phyloP scores from a whole-genome alignment of 306 rosid genomes.

The Betula pendula region DNA sequence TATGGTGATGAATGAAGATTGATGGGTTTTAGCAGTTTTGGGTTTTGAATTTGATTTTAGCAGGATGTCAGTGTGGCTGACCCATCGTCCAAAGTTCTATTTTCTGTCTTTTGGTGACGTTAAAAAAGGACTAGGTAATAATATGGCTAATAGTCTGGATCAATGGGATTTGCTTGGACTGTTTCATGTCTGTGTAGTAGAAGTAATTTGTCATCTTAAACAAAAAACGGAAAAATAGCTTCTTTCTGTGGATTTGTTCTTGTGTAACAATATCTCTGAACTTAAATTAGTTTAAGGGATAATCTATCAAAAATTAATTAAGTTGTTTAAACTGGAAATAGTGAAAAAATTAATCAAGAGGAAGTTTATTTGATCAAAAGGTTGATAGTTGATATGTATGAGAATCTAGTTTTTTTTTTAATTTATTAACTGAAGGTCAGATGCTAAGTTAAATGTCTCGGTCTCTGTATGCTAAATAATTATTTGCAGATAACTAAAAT shows the following conservation, averaged over 20 bases:
- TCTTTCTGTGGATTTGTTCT: background rate
- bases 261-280: background rate
- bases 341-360: background rate
- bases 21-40: background rate
- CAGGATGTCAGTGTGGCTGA: background rate
- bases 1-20: background rate
- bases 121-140: background rate
- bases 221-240: no score
- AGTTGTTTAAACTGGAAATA: background rate
- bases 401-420: background rate
- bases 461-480: background rate
- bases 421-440: background rate
- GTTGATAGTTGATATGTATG: background rate
- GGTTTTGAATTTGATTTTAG: background rate
- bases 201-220: background rate
- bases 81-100: no score
- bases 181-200: background rate
- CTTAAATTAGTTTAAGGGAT: background rate
- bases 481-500: background rate
- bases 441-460: background rate
- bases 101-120: background rate
- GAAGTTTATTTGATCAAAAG: background rate
- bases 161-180: background rate
- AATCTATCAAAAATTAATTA: background rate
- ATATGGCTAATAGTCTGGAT: background rate